Conservation (phyloP, 2,329 filamentous ascomycete genomes). For the Fonsecaea monophora region DNA sequence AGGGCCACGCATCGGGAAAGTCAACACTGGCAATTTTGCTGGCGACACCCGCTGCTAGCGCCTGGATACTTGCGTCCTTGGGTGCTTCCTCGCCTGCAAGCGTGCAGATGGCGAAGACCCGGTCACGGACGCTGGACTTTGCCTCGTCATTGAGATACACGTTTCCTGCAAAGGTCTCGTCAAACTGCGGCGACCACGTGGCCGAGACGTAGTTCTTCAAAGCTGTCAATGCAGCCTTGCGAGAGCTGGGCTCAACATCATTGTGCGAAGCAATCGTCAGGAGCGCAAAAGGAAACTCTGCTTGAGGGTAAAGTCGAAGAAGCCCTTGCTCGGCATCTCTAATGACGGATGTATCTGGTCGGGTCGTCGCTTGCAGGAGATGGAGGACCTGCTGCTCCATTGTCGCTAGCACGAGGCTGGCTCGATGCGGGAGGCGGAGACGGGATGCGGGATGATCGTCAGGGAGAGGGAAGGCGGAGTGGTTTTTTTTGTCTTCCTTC, state of each 20-base stretch:
- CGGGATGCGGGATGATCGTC: conserved; percentile 10
- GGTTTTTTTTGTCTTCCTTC: not conserved
- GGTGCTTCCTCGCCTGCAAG: conserved; percentile 59
- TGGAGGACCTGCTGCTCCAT: conserved; percentile 95
- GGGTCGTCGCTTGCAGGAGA: conserved; percentile 81
- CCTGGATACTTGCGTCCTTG: conserved; percentile 34
- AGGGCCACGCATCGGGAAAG: conserved; percentile 95
- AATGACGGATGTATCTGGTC: conserved; percentile 68
- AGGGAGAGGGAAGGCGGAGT: not conserved
- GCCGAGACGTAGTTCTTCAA: conserved; percentile 83
- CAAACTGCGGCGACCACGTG: conserved; percentile 80
- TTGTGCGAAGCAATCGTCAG: conserved; percentile 79
- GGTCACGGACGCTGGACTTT: conserved; percentile 74
- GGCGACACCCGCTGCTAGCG: conserved; percentile 76
- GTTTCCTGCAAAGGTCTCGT: conserved; percentile 68
- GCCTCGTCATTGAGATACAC: conserved; percentile 74
- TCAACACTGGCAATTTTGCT: conserved; percentile 94
- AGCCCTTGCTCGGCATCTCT: conserved; percentile 88
- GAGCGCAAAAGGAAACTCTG: conserved; percentile 78
- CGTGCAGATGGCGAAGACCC: conserved; percentile 78
- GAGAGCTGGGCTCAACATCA: conserved; percentile 73
- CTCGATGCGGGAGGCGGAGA: conserved; percentile 6
- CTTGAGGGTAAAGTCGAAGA: conserved; percentile 69
- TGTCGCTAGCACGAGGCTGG: conserved; percentile 28
- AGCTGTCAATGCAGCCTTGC: conserved; percentile 80